A percentile compares a stretch with the other conserved stretches of the same genome.
phyloP scores from a whole-genome alignment of 768 basidiomycete genomes.

The Agaricus subrufescens region DNA sequence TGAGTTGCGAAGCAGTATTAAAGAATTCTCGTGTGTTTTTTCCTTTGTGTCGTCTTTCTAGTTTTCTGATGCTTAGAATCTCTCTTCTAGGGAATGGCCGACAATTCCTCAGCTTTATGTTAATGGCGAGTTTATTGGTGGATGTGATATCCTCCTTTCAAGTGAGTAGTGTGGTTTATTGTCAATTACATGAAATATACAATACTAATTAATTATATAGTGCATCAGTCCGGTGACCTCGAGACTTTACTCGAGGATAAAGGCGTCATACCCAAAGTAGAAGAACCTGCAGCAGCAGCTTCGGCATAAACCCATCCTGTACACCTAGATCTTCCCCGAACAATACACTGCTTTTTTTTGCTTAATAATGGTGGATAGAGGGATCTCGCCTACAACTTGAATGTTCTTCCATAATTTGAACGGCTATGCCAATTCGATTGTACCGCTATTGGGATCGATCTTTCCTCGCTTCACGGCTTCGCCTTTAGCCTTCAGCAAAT shows the following conservation, averaged over 20 bases:
- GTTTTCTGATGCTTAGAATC: background rate
- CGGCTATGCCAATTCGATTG: slow-evolving; percentile 48
- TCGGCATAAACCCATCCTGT: background rate
- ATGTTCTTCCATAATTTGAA: background rate
- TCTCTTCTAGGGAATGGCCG: slow-evolving; percentile 80
- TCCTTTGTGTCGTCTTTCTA: background rate
- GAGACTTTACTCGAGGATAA: slow-evolving; percentile 75
- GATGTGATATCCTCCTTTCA: slow-evolving; percentile 89
- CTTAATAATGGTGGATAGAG: background rate
- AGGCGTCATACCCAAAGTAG: slow-evolving; percentile 57
- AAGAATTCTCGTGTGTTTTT: slow-evolving; percentile 88
- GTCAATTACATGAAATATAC: background rate
- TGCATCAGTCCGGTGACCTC: slow-evolving; percentile 96
- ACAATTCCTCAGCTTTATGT: slow-evolving; percentile 96
- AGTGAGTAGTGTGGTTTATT: slow-evolving; percentile 51
- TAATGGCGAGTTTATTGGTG: slow-evolving; percentile 93
- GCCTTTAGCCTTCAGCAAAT: slow-evolving; percentile 72
- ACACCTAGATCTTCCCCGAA: background rate
- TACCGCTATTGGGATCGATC: slow-evolving; percentile 38
- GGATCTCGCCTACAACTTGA: too few relatives aligned
- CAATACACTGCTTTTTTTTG: background rate
- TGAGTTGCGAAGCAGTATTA: slow-evolving; percentile 82
- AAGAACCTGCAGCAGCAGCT: slow-evolving; percentile 15
- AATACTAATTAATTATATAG: slow-evolving; percentile 32
- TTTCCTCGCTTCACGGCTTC: slow-evolving; percentile 62